Evolutionary conservation across 1,284 basidiomycete species (phyloP), one percentile per base, ranked within the genome.

Genomic region (Heterobasidion parviporum): DNA sequence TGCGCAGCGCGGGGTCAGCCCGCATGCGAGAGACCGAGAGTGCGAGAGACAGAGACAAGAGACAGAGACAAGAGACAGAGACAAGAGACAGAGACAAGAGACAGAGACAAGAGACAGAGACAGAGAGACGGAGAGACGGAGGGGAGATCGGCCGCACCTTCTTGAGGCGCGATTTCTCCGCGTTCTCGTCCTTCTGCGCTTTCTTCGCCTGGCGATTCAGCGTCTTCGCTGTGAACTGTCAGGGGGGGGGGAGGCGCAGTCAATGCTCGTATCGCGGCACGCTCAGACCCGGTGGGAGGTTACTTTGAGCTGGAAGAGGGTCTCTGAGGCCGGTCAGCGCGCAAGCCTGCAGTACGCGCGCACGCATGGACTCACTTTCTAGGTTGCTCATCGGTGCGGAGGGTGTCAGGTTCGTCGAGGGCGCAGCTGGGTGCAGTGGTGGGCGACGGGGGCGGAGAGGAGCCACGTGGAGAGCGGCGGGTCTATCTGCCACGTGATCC

Each of bases 231-330:
- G 94, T 98, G 76, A 98, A 97, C 94, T 98, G 55, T 44, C 50
- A 38, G 20, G 26, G 3, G 3, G 20, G 20, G n/a, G 1, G 26
- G 34, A 38, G 34, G 26, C 55, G 46, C 54, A 52, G 20, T 60
- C 62, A 57, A 62, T 59, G 58, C 48, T 57, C 58, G 56, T 57
- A 26, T 48, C 47, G 35, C 26, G 35, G 45, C 38, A 32, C 10
- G 38, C 47, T 26, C 26, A 26, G 26, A 26, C 26, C 26, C 26
- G 26, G 26, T 26, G 53, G 54, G 35, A 20, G 51, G 32, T 20
- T 38, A 89, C 94, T 81, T 97, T 97, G 65, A 98, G 88, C 73
- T 97, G 92, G 68, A 98, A 98, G 20, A 97, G 79, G 38, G 91
- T 94, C 75, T 97, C 94, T 98, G 69, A 34, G 57, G 41, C 60